Evolutionary conservation across 2,329 filamentous ascomycete species (phyloP).

Genomic region (Aspergillus calidoustus): DNA sequence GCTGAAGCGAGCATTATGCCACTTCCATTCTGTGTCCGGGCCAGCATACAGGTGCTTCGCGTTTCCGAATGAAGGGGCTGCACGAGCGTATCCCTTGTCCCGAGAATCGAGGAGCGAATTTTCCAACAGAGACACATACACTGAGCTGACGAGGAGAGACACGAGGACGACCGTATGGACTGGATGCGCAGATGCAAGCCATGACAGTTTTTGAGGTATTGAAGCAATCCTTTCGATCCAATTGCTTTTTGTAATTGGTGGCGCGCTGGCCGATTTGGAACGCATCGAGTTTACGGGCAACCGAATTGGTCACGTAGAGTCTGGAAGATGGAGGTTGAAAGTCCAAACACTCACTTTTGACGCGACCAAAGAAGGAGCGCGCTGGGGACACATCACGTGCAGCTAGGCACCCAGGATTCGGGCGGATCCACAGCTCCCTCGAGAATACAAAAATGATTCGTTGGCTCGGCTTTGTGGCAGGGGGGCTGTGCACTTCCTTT

Average conservation of each 20-base stretch:
- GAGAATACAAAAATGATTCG: no score
- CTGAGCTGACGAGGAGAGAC: conserved; percentile 5
- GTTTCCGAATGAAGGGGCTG: not conserved
- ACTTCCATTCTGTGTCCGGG: not conserved
- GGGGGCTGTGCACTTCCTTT: no score
- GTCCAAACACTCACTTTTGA: no score
- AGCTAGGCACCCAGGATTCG: no score
- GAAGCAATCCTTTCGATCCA: not conserved
- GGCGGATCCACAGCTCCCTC: no score
- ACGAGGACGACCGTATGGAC: not conserved
- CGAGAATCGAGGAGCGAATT: not conserved
- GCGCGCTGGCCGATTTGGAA: no score
- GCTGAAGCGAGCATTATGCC: not conserved
- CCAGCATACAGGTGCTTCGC: not conserved
- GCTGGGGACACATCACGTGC: no score
- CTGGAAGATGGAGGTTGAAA: no score
- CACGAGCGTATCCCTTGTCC: not conserved
- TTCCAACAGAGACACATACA: not conserved
- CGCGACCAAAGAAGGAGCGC: no score
- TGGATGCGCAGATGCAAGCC: not conserved
- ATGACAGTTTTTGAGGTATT: not conserved
- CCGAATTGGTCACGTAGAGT: no score
- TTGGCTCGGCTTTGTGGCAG: no score
- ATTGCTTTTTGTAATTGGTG: not conserved
- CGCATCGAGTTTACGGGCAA: no score